Evolutionary conservation across 441 rosid species (phyloP).

Genomic region (Viola pubescens): DNA sequence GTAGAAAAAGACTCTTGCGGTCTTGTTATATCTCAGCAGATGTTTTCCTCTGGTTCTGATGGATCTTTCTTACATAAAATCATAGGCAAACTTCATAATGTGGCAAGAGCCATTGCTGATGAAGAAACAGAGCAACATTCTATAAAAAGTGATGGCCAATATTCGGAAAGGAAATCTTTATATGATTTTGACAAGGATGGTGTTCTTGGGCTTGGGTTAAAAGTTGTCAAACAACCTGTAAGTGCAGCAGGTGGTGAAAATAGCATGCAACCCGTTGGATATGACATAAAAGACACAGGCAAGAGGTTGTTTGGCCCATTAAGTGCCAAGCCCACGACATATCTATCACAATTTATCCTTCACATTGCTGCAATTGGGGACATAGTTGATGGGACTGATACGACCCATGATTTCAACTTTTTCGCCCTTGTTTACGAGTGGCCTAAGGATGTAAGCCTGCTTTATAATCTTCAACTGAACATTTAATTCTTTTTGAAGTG

Average conservation of each 20-base stretch:
- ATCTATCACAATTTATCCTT: constrained; percentile 88
- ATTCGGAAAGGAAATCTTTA: constrained; percentile 36
- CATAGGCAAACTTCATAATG: constrained; percentile 92
- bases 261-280: constrained; percentile 39
- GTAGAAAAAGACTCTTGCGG: constrained; percentile 7
- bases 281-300: constrained; percentile 65
- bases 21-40: constrained; percentile 10
- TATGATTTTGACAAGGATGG: constrained; percentile 56
- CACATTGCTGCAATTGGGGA: constrained; percentile 98
- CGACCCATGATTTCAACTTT: constrained; percentile 98
- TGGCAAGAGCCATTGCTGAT: constrained; percentile 93
- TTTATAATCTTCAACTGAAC: constrained; percentile 18
- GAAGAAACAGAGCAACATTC: constrained; percentile 65
- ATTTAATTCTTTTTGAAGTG: constrained; percentile 7
- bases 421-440: constrained; percentile 93
- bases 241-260: constrained; percentile 44
- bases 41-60: constrained; percentile 20
- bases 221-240: constrained; percentile 43
- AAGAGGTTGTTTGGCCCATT: constrained; percentile 76
- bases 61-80: constrained; percentile 23
- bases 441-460: constrained; percentile 90
- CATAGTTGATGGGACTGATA: constrained; percentile 97
- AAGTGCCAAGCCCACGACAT: constrained; percentile 76
- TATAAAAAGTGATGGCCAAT: constrained; percentile 41
- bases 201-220: constrained; percentile 91